Base-by-base conservation (phyloP, 768 basidiomycete species). In the Russula brevipes region DNA sequence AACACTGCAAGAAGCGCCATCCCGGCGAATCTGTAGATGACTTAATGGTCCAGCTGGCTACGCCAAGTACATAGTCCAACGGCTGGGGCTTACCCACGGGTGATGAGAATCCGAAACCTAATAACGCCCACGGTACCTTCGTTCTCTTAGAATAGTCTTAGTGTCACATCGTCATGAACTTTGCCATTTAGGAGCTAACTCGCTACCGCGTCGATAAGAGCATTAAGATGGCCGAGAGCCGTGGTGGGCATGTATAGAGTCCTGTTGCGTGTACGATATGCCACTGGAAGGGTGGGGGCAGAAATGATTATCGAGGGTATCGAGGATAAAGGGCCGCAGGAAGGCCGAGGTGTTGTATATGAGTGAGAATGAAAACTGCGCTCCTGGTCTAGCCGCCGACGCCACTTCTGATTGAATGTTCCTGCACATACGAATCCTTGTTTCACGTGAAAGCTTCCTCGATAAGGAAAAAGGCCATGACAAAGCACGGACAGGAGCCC, bases 1-100 rank as follows among this genome's bases (percentile, higher is more conserved):
- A 64, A 5, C 63, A 64, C 36, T 64, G 63, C 63, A 64, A 24
- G 58, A 64, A 64, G 41, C 63, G 63, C 5, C 63, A 64, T 51
- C 53, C 46, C 7, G 49, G 54, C 2, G 19, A n/a, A 36, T 33
- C 41, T 16, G 33, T 59, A 42, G 63, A 60, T 10, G 46, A 47
- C 1, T 44, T 64, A 35, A 60, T 54, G 54, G 30, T 51, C 16
- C 47, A 36, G 17, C 35, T 60, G 47, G 33, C n/a, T 19, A 54
- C 52, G 9, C n/a, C 19, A 14, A 45, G 19, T 4, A 33, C 38
- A 38, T 64, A 36, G 16, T 39, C 38, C 24, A 45, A 16, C 33
- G 30, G 24, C 30, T 35, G 33, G 30, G 36, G 17, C n/a, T n/a
- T 35, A 24, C n/a, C 7, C 30, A 6, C 2, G 39, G 8, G 41